Base-by-base conservation (phyloP, 768 basidiomycete genomes). In the Podaxis sp. region DNA sequence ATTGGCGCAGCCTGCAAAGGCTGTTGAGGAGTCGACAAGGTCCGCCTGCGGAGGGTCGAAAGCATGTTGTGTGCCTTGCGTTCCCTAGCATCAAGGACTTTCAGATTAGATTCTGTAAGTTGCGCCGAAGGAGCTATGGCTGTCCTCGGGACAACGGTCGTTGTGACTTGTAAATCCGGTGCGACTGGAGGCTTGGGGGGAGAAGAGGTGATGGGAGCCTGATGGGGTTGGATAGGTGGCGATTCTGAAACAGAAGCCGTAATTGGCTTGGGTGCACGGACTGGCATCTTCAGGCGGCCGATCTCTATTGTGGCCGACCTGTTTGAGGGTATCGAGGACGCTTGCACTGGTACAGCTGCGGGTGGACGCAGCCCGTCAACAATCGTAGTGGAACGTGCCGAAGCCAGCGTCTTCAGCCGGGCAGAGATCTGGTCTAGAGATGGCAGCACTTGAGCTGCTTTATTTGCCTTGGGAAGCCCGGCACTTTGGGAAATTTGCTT, bases 371-470 rank as follows among this genome's bases (percentile, higher is more conserved):
- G 53, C 46, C 61, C 61, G 47, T 62, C 61, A 50, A 62, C 61
- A 29, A 62, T 62, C 22, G 54, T 38, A 22, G 61, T 62, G 22
- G 61, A 56, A 33, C 59, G 61, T 37, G 64, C 57, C 33, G 60
- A 43, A 57, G 63, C 60, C 47, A 65, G 54, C n/a, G 75, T 73
- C 64, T 77, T 80, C 67, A 90, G 67, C 65, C 80, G 88, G 46
- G 89, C 86, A 36, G 85, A 84, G 63, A 92, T 91, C 69, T 92
- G 86, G 66, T 90, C 90, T 63, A 93, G 83, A 25, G 90, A 91
- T 22, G 90, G 90, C 40, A 86, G 69, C 47, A 59, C 59, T 41
- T 59, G 49, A 27, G 52, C 57, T 58, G 60, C 59, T 56, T 68
- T 60, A 70, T 66, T 64, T 73, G 41, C 59, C 65, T 61, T 59